These are phyloP conservation scores for Termitomyces sp. DNA, from an alignment of 768 basidiomycete species.

Conservation along the genomic window DNA sequence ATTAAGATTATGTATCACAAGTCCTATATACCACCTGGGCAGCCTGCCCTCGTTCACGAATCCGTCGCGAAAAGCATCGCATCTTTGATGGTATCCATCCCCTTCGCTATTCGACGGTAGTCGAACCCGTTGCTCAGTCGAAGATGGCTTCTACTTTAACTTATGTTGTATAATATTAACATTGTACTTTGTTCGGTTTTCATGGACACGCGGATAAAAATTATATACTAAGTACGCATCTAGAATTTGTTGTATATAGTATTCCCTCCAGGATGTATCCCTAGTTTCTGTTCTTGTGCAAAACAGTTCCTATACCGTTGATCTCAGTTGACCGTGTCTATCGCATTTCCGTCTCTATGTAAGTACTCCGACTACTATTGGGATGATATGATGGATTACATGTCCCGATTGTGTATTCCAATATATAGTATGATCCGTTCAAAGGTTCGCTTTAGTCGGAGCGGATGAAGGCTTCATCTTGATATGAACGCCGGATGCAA, in stretches of 20 bases:
- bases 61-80: background rate
- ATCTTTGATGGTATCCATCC: background rate
- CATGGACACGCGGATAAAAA: too few species aligned
- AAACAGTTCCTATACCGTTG: background rate
- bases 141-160: background rate
- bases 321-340: background rate
- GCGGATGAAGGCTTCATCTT: constrained; percentile 46
- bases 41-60: background rate
- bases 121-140: background rate
- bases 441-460: constrained; percentile 24
- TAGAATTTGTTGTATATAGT: background rate
- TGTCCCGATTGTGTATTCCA: background rate
- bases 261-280: background rate
- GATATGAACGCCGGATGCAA: constrained; percentile 51
- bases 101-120: background rate
- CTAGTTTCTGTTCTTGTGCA: background rate
- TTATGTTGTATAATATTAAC: background rate
- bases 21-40: background rate
- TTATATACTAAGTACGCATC: background rate
- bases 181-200: background rate
- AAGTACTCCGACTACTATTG: background rate
- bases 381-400: background rate
- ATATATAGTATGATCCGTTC: background rate
- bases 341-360: background rate
- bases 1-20: background rate